Base-by-base conservation (phyloP, 2,329 filamentous ascomycete genomes). In the Trichophyton mentagrophytes region DNA sequence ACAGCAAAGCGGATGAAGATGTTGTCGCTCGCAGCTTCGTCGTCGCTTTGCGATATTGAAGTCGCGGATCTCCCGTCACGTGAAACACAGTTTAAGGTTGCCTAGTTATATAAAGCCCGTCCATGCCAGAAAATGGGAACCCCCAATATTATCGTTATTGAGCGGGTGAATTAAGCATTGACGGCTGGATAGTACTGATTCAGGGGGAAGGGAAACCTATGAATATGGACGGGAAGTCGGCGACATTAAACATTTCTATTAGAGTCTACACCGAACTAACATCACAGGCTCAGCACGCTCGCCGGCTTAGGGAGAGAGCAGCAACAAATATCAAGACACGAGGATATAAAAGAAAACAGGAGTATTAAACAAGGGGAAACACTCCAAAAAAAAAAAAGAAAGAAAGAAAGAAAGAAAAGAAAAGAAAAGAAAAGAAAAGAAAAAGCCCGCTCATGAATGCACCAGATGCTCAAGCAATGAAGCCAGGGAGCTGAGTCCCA, bases 391-490 rank as follows among this genome's bases (percentile, higher is more conserved):
- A 15, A 17, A 27, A 6, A 30, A 30, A 7, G 27, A 27, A 27
- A n/a, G n/a, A 17, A 17, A 17, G 17, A 17, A 17, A 17, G 36
- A 15, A 55, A 55, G 3, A 53, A 2, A n/a, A 15, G 17, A 27
- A 6, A 30, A 30, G 2, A 5, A 27, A 27, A 27, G 25, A 6
- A 6, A 27, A 27, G 4, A 30, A 30, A 30, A 6, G 22, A 30
- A 6, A 30, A 55, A 55, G 9, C 51, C 51, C 51, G 51, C 51
- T 55, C 17, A 55, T 51, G 51, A 55, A 55, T 55, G 51, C 51
- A 55, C 51, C 51, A 36, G 51, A 55, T 55, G 51, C 51, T 55
- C 27, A 33, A 55, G 33, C 51, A 55, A 36, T 27, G 20, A 51
- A 27, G 46, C 46, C 46, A 55, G 51, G 51, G 51, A 55, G 51